Conservation (phyloP, 1,284 basidiomycete genomes). For the Naganishia albida region DNA sequence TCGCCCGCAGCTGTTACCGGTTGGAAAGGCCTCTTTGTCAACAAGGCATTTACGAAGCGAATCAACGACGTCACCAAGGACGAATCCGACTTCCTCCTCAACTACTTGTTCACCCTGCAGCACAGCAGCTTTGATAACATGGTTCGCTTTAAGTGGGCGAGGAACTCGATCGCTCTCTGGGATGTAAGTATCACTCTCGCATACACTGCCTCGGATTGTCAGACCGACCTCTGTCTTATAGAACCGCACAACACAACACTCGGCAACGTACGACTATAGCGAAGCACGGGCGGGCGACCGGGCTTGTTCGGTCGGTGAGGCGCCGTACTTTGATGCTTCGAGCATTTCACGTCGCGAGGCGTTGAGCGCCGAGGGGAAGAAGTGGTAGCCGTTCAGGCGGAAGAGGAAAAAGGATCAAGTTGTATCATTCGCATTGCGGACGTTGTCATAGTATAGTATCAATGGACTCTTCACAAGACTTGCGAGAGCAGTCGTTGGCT, state of each 20-base stretch:
- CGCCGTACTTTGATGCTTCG: conserved; percentile 62
- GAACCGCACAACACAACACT: conserved; percentile 52
- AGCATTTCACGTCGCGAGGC: conserved; percentile 59
- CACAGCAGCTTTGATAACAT: conserved; percentile 65
- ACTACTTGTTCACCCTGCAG: conserved; percentile 40
- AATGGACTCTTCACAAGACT: no score
- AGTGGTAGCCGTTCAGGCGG: conserved; percentile 2
- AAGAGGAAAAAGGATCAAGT: no score
- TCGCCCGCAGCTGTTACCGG: conserved; percentile 61
- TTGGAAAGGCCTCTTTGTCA: conserved; percentile 67
- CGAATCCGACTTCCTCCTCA: conserved; percentile 58
- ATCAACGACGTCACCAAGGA: conserved; percentile 64
- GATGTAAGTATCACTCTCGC: no score
- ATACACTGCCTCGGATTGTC: no score
- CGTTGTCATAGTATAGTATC: no score
- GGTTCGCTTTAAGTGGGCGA: conserved; percentile 58
- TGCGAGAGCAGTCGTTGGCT: no score
- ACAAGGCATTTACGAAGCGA: conserved; percentile 64
- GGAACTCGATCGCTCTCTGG: conserved; percentile 56
- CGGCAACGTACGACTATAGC: conserved; percentile 58
- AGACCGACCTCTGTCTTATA: no score
- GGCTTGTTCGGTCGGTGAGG: conserved; percentile 65
- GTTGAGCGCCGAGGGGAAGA: conserved; percentile 39
- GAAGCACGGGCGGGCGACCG: conserved; percentile 61
- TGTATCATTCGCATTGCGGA: no score